Percentiles rank a stretch among this genome's conserved stretches.
Evolutionary conservation across 768 basidiomycete genomes (phyloP).

Genomic region (Kwoniella dendrophila): DNA sequence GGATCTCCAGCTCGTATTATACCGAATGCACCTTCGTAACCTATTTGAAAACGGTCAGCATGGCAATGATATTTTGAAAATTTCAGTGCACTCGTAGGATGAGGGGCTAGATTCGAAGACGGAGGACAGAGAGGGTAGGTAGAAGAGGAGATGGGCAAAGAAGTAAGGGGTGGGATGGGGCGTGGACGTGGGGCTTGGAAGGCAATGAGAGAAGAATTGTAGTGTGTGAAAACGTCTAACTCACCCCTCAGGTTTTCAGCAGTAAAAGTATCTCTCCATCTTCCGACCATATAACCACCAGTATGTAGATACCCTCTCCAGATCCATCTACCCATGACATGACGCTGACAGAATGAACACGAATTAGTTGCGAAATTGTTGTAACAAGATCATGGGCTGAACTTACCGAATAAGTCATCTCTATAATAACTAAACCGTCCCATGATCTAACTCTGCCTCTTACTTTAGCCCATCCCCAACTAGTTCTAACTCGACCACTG

Average conservation of each 20-base stretch:
- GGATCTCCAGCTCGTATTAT: slow-evolving; percentile 43
- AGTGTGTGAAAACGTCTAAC: slow-evolving; percentile 1
- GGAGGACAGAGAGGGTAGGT: too few species aligned
- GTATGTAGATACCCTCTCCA: slow-evolving; percentile 54
- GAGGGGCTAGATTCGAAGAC: too few species aligned
- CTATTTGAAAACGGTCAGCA: slow-evolving; percentile 13
- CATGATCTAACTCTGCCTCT: slow-evolving; percentile 50
- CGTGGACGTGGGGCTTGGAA: too few species aligned
- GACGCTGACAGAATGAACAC: slow-evolving; percentile 14
- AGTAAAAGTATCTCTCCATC: slow-evolving; percentile 55
- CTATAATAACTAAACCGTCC: slow-evolving; percentile 51
- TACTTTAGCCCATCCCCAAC: slow-evolving; percentile 47
- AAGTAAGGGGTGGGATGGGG: too few species aligned
- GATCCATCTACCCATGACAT: slow-evolving; percentile 48
- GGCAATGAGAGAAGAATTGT: not conserved
- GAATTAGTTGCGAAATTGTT: not conserved
- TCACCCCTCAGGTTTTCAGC: slow-evolving; percentile 46
- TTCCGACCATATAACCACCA: slow-evolving; percentile 50
- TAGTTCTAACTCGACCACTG: slow-evolving; percentile 38
- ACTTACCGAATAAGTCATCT: slow-evolving; percentile 40
- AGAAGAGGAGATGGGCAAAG: too few species aligned
- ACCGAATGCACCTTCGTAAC: slow-evolving; percentile 49
- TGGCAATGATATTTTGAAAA: too few species aligned
- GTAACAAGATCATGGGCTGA: too few species aligned
- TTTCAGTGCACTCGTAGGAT: not conserved